Percentiles rank a stretch among this genome's conserved stretches.
phyloP scores from a whole-genome alignment of 1,284 basidiomycete species.

The Exsudoporus floridanus region DNA sequence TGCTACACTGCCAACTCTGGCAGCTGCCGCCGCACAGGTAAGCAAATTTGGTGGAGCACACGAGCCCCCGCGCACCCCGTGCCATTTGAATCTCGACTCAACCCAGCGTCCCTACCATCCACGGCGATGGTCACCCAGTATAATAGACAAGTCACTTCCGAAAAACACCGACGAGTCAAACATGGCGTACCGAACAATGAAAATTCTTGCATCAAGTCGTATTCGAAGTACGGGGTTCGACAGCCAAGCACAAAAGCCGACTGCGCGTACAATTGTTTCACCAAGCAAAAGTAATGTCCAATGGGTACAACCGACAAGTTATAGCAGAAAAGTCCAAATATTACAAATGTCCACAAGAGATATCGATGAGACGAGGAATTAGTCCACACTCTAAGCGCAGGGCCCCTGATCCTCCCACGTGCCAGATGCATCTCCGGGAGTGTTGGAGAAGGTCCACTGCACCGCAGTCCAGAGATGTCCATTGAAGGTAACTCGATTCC shows the following conservation, averaged over 20 bases:
- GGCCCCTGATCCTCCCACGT: constrained; percentile 27
- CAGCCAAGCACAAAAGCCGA: no score
- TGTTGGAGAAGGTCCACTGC: constrained; percentile 26
- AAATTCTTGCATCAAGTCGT: background rate
- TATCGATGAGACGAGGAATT: background rate
- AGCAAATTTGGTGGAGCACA: constrained; percentile 8
- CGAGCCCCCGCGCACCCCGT: constrained; percentile 22
- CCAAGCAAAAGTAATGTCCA: background rate
- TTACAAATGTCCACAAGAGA: background rate
- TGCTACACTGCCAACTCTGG: background rate
- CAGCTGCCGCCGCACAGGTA: constrained; percentile 18
- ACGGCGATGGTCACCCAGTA: background rate
- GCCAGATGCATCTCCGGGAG: constrained; percentile 29
- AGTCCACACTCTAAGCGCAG: constrained; percentile 8
- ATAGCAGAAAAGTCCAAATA: background rate
- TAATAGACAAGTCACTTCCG: background rate
- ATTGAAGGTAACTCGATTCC: constrained; percentile 17
- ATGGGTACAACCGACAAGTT: background rate
- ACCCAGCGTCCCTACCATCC: background rate
- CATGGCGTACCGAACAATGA: background rate
- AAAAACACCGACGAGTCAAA: background rate
- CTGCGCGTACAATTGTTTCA: background rate
- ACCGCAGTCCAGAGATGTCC: constrained; percentile 23
- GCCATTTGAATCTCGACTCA: background rate
- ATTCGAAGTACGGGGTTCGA: background rate